Conservation (phyloP, 2,329 filamentous ascomycete genomes). For the Fusarium buharicum region DNA sequence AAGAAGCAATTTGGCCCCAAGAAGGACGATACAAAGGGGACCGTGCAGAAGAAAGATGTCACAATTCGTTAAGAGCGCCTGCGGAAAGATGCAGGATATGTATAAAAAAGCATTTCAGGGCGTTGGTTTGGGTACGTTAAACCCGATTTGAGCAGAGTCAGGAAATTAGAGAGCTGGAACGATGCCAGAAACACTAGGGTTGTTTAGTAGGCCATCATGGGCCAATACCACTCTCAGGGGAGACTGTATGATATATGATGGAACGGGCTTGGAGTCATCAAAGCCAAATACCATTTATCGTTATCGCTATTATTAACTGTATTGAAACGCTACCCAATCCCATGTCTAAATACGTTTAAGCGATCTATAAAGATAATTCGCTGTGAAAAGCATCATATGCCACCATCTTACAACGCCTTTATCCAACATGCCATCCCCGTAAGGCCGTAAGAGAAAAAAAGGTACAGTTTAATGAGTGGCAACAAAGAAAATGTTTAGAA, state of each 20-base stretch:
- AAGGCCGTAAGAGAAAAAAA: constrained; percentile 30
- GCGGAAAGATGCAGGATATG: constrained; percentile 44
- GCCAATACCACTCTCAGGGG: not conserved
- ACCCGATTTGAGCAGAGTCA: constrained; percentile 11
- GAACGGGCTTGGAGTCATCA: constrained; percentile 2
- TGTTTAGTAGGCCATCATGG: not conserved
- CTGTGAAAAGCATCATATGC: constrained; percentile 36
- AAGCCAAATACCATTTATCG: constrained; percentile 18
- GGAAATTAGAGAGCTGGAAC: constrained; percentile 8
- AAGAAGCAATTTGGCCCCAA: constrained; percentile 52
- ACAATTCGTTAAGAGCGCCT: constrained; percentile 44
- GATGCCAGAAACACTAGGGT: not conserved
- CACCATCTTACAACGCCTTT: constrained; percentile 35
- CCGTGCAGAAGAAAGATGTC: constrained; percentile 44
- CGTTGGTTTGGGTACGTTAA: constrained; percentile 41
- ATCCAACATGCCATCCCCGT: constrained; percentile 34
- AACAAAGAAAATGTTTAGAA: constrained; percentile 84
- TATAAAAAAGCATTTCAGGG: constrained; percentile 43
- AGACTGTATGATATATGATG: constrained; percentile 32
- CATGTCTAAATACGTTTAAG: constrained; percentile 42
- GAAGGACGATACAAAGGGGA: constrained; percentile 40
- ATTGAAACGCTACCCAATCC: constrained; percentile 37
- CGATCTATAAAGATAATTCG: constrained; percentile 33
- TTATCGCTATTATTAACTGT: constrained; percentile 37
- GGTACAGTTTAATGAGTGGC: constrained; percentile 59